Base-by-base conservation (phyloP, 495 filamentous ascomycete genomes). In the Xylaria intraflava region DNA sequence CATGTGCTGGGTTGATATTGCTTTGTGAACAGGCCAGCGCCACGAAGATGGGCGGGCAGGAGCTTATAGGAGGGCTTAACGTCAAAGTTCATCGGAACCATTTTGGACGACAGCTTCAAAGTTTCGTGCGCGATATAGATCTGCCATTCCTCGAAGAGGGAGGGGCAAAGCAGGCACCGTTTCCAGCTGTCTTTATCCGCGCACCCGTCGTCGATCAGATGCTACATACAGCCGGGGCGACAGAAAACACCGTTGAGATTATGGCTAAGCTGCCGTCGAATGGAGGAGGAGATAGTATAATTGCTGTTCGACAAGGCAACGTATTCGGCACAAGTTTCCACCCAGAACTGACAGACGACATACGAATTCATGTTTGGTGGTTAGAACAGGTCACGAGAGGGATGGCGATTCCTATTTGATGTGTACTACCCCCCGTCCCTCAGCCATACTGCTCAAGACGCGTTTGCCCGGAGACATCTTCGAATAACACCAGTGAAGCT, bases 291-390 rank as follows among this genome's bases (percentile, higher is more conserved):
- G 58, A 50, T 17, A 89, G 95, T 61, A 90, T 98, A 41, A 81
- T 98, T 43, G 93, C 93, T 7, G 88, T 98, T 40, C 77, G 80
- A 52, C 92, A 97, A 70, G 88, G 88, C 11, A 96, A 97, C 72
- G 89, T 95, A 1, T 90, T 98, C 55, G 94, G 90, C 6, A 97
- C 90, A 6, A 96, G 90, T 65, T 98, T 97, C 64, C 94, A 98
- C 64, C 93, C 94, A 0, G 94, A 98, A 68, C 69, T 98, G 64
- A 98, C 92, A 20, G 83, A 82, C 20, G 93, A 98, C 68, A 74
- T 81, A 53, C 78, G 93, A 60, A 96, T 97, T 61, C 93, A 98
- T 70, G 70, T 81, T 3, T 98, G 93, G 93, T 98, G 93, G 93
- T 62, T 98, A 64, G 67, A 77, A 58, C 79, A 90, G 66, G 88